Percentiles rank a stretch among this genome's conserved stretches.
Evolutionary conservation across 2,329 filamentous ascomycete genomes (phyloP).

Genomic region (Cercospora beticola): DNA sequence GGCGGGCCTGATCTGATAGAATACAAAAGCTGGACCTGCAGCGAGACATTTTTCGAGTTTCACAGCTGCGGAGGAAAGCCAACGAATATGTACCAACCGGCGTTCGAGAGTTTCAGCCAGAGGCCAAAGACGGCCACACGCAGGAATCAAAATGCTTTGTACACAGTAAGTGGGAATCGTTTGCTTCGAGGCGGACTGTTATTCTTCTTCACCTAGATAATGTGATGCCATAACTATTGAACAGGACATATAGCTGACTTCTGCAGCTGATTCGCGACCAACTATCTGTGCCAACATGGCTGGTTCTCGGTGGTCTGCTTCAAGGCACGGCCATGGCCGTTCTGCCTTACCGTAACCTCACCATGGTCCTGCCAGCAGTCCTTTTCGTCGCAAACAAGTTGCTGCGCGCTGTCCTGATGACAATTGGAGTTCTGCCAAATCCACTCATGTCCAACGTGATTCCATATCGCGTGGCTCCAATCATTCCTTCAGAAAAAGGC

Average conservation of each 20-base stretch:
- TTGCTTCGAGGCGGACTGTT: background rate
- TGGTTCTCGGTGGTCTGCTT: constrained; percentile 34
- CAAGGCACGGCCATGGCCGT: constrained; percentile 37
- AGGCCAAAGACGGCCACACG: constrained; percentile 3
- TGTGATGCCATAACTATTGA: background rate
- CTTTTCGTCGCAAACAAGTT: constrained; percentile 36
- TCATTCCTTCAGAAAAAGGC: constrained; percentile 20
- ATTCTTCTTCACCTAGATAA: no score
- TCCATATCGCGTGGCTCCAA: constrained; percentile 15
- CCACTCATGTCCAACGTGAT: constrained; percentile 37
- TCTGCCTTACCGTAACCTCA: constrained; percentile 32
- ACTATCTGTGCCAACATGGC: constrained; percentile 15
- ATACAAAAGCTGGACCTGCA: background rate
- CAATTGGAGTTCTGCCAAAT: constrained; percentile 34
- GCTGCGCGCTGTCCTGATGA: constrained; percentile 36
- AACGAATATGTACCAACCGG: constrained; percentile 5
- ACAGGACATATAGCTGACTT: background rate
- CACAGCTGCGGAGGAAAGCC: background rate
- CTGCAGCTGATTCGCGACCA: constrained; percentile 12
- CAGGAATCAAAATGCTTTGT: background rate
- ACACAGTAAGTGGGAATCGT: background rate
- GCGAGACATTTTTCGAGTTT: background rate
- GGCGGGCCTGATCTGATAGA: background rate
- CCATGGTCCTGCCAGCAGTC: constrained; percentile 14
- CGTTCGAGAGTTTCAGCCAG: constrained; percentile 2